Evolutionary conservation across 352 stramenopile genomes (phyloP).

Genomic region (Phytophthora boehmeriae): DNA sequence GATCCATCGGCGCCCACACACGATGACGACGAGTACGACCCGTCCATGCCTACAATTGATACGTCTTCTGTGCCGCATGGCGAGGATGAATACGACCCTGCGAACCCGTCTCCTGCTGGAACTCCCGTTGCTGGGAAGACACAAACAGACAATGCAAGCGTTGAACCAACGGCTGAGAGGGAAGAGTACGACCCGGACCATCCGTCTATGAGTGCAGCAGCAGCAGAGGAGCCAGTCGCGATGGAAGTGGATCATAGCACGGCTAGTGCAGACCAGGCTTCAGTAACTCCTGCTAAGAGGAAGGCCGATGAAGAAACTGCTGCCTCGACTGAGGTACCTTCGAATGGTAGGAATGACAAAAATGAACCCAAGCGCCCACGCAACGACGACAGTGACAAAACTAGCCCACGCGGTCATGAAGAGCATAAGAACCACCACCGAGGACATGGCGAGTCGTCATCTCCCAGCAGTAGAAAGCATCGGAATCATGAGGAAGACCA

Average conservation of each 20-base stretch:
- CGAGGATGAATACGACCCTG: slow-evolving; percentile 29
- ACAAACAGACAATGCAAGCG: slow-evolving; percentile 1
- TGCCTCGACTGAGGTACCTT: slow-evolving; percentile 1
- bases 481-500: slow-evolving; percentile 39
- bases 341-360: slow-evolving; percentile 3
- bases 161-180: slow-evolving; percentile 8
- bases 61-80: slow-evolving; percentile 13
- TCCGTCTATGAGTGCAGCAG: slow-evolving; percentile 31
- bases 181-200: slow-evolving; percentile 52
- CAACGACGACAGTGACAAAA: slow-evolving; percentile 16
- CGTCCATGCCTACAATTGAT: slow-evolving; percentile 11
- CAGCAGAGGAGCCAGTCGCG: slow-evolving; percentile 9
- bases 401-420: slow-evolving; percentile 12
- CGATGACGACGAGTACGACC: slow-evolving; percentile 49
- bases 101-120: slow-evolving; percentile 27
- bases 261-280: slow-evolving; percentile 1
- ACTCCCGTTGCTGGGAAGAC: slow-evolving; percentile 15
- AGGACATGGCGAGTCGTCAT: slow-evolving; percentile 27
- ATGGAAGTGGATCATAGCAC: slow-evolving; percentile 29
- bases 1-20: slow-evolving; percentile 24
- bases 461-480: slow-evolving; percentile 26
- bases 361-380: slow-evolving; percentile 29
- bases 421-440: slow-evolving; percentile 28
- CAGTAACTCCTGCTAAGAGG: slow-evolving; percentile 28
- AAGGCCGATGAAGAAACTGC: slow-evolving; percentile 22